Conservation (phyloP, 257 asterid species). For the Nicotiana obtusifolia region DNA sequence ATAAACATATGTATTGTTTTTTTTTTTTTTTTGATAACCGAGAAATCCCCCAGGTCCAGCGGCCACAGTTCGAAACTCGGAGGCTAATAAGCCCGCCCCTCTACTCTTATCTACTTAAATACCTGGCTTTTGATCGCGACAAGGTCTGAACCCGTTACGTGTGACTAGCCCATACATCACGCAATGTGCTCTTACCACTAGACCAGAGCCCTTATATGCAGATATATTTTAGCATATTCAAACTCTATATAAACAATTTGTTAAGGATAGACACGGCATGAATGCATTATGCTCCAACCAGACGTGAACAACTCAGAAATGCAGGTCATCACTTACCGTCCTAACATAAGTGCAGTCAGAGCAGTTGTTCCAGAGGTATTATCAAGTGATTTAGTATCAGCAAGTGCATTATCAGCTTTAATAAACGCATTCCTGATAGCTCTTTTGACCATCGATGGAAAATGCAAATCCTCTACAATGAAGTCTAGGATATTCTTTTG, state of each 20-base stretch:
- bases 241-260: background rate
- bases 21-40: background rate
- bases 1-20: background rate
- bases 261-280: background rate
- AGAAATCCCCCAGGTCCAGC: background rate
- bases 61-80: background rate
- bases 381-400: conserved; percentile 57
- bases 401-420: conserved; percentile 63
- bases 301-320: background rate
- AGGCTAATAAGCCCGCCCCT: background rate
- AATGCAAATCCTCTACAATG: conserved; percentile 59
- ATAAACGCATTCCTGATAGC: conserved; percentile 65
- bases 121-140: background rate
- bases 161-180: background rate
- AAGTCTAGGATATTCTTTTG: conserved; percentile 53
- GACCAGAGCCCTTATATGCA: background rate
- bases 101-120: background rate
- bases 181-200: background rate
- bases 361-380: conserved; percentile 73
- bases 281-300: background rate
- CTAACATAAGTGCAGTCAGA: conserved; percentile 55
- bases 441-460: conserved; percentile 52
- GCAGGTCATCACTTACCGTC: conserved; percentile 41
- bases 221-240: background rate
- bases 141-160: background rate